Evolutionary conservation across 2,329 filamentous ascomycete species (phyloP), one percentile per base, ranked within the genome.

Genomic region (Magnaporthiopsis incrustans): DNA sequence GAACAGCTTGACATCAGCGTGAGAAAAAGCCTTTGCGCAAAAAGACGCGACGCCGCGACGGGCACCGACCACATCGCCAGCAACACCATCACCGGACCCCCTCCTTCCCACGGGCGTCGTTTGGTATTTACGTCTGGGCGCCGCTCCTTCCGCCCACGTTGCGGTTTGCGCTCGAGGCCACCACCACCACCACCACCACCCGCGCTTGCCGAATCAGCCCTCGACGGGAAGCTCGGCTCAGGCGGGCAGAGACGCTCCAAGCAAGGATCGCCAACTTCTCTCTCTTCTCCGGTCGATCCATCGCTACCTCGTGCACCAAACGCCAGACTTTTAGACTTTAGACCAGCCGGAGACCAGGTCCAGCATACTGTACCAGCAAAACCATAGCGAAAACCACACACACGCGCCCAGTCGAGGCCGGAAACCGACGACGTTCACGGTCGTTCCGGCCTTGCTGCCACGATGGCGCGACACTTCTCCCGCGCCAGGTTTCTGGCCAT

Each of bases 401-500:
- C 27, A 5, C 27, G 27, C 38, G 5, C 15, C 38, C 15, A 8
- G n/a, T 53, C 44, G 44, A 53, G 44, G 18, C 44, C 18, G 18
- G 18, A 22, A 53, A n/a, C 2, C 18, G 22, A 22, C 18, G 18
- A n/a, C 44, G 18, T 7, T 10, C 33, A 3, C 44, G 44, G 44
- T n/a, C 44, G 44, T 53, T 53, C 44, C 44, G 44, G 44, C 44
- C 44, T 53, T 30, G 35, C 44, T n/a, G 44, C 44, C 44, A 53
- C 18, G 18, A 53, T 53, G 44, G 44, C 44, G 44, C 44, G 44
- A 38, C 35, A 38, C 44, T 53, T 53, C 8, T 53, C 44, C 6
- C 91, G 93, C 73, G 85, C 90, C 73, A 89, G 88, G 73, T 98
- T 99, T 75, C 78, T 98, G 76, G 88, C 89, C 74, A 85, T 96